A percentile compares a stretch with the other conserved stretches of the same genome.
Conservation (phyloP, 225 moss, liverwort and hornwort species). For the Pleurozium schreberi region DNA sequence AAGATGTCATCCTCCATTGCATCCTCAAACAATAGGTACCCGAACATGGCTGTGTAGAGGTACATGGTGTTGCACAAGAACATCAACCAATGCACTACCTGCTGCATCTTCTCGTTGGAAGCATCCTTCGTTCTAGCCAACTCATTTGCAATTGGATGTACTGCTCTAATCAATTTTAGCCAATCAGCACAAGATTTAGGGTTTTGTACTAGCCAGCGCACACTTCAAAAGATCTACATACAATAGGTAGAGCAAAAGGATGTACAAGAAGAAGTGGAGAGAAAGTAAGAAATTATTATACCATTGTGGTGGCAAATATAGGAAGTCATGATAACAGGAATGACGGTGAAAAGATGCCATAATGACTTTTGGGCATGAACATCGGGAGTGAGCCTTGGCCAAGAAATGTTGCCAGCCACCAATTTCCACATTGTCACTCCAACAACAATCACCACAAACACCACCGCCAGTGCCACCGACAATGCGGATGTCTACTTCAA, state of each 20-base stretch:
- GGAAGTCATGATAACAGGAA: conserved; percentile 81
- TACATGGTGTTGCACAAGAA: conserved; percentile 61
- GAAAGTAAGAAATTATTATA: neutral
- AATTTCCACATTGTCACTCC: conserved; percentile 58
- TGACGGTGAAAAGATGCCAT: conserved; percentile 78
- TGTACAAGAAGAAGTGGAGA: neutral
- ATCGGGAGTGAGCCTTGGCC: conserved; percentile 56
- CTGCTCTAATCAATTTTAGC: conserved; percentile 4
- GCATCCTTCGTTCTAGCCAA: conserved; percentile 32
- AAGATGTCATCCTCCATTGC: conserved; percentile 62
- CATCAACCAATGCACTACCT: conserved; percentile 49
- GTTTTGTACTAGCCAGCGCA: neutral
- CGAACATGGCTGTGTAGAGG: conserved; percentile 71
- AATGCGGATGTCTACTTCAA: conserved; percentile 84
- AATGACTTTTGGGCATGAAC: conserved; percentile 64
- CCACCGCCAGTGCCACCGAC: conserved; percentile 67
- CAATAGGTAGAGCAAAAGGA: neutral
- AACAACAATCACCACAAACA: conserved; percentile 63
- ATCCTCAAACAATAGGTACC: conserved; percentile 83
- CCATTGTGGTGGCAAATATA: conserved; percentile 95
- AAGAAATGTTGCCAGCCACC: conserved; percentile 48
- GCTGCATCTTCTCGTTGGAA: conserved; percentile 42
- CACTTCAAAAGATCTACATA: neutral
- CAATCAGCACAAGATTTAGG: neutral
- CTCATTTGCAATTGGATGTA: conserved; percentile 93